These are phyloP conservation scores for Suillus ampliporus DNA, from an alignment of 768 basidiomycete species.

Conservation along the genomic window DNA sequence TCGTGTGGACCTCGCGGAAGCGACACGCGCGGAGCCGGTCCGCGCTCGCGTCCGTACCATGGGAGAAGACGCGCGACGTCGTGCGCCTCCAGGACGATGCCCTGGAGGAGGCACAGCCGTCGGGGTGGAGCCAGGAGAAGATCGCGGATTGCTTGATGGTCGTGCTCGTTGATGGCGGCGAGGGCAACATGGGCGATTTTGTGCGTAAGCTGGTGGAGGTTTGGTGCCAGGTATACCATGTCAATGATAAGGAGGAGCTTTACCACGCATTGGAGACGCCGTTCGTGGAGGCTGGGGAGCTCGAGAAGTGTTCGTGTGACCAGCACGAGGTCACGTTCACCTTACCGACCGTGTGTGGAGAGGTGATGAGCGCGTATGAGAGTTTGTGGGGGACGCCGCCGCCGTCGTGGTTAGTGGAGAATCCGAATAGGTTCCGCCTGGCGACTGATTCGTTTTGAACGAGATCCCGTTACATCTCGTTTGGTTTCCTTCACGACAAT, in stretches of 20 bases:
- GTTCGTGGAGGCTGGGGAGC: conserved; percentile 31
- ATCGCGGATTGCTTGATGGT: conserved; percentile 38
- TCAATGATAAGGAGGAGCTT: conserved; percentile 26
- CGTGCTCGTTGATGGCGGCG: conserved; percentile 32
- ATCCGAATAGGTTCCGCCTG: conserved; percentile 9
- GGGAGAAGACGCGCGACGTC: conserved; percentile 28
- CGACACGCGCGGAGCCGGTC: conserved; percentile 34
- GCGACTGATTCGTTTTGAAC: conserved; percentile 6
- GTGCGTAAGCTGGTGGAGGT: conserved; percentile 30
- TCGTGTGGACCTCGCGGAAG: conserved; percentile 35
- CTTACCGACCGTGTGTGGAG: conserved; percentile 21
- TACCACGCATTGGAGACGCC: conserved; percentile 24
- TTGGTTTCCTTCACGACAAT: neutral
- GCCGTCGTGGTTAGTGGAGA: conserved; percentile 13
- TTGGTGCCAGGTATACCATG: conserved; percentile 35
- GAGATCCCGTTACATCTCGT: neutral
- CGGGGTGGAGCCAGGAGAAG: conserved; percentile 17
- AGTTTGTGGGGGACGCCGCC: conserved; percentile 33
- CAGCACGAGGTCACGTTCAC: conserved; percentile 13
- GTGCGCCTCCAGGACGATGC: conserved; percentile 25
- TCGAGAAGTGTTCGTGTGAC: conserved; percentile 25
- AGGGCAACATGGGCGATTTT: conserved; percentile 37
- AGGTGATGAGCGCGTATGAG: conserved; percentile 27
- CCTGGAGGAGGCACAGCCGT: conserved; percentile 32
- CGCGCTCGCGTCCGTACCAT: conserved; percentile 27